These are phyloP conservation scores for Camellia japonica DNA, from an alignment of 148 eudicot genomes.

Conservation along the genomic window DNA sequence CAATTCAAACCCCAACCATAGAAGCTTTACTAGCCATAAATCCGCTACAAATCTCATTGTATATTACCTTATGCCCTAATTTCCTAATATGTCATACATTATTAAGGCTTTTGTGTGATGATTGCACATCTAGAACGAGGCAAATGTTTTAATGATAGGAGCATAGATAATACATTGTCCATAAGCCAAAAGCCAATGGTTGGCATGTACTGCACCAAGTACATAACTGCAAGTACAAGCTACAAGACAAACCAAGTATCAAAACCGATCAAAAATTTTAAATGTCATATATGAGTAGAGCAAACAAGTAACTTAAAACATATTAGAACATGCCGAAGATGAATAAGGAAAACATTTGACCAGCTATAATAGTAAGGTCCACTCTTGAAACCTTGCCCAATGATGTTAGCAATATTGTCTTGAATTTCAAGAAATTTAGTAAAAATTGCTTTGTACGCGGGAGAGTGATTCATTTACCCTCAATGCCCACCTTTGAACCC, in stretches of 20 bases:
- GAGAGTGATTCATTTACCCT: too few species aligned
- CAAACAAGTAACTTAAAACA: not conserved
- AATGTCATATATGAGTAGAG: not conserved
- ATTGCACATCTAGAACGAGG: not conserved
- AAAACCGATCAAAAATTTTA: not conserved
- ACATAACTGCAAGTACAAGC: slow-evolving; percentile 96
- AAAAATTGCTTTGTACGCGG: too few species aligned
- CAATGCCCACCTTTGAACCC: too few species aligned
- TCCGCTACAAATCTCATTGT: not conserved
- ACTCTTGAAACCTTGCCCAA: too few species aligned
- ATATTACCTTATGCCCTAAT: not conserved
- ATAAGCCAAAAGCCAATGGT: slow-evolving; percentile 81
- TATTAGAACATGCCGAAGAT: not conserved
- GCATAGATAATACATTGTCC: slow-evolving; percentile 65
- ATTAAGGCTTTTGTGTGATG: not conserved
- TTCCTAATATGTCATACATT: not conserved
- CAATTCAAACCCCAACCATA: not conserved
- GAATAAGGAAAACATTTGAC: not conserved
- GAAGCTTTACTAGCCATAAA: not conserved
- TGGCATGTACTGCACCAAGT: slow-evolving; percentile 91
- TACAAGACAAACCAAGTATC: slow-evolving; percentile 33
- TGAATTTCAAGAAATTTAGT: too few species aligned
- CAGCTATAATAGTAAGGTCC: too few species aligned
- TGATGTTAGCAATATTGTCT: too few species aligned
- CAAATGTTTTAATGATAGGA: not conserved